Percentiles rank a stretch among this genome's conserved stretches.
Conservation (phyloP, 1,139 yeast species). For the Eremothecium gossypii region DNA sequence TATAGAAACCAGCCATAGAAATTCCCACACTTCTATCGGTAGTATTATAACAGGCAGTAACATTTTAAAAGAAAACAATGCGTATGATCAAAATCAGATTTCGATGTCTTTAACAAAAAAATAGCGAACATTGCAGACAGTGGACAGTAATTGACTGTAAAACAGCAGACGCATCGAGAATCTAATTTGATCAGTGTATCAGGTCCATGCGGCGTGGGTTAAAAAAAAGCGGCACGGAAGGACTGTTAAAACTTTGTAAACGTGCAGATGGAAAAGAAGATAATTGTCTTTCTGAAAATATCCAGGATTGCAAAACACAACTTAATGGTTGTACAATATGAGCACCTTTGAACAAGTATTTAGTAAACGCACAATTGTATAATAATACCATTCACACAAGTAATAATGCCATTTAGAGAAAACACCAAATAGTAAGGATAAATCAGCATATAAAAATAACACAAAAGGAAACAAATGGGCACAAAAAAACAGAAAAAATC, state of each 20-base stretch:
- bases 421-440: slow-evolving; percentile 14
- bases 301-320: slow-evolving; percentile 3
- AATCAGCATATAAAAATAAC: slow-evolving; percentile 6
- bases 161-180: slow-evolving; percentile 9
- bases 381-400: slow-evolving; percentile 11
- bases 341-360: slow-evolving; percentile 5
- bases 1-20: background rate
- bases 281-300: slow-evolving; percentile 2
- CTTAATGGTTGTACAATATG: slow-evolving; percentile 1
- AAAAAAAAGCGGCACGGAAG: slow-evolving; percentile 1
- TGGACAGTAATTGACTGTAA: slow-evolving; percentile 7
- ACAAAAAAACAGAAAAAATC: slow-evolving; percentile 2
- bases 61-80: slow-evolving; percentile 4
- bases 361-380: slow-evolving; percentile 21
- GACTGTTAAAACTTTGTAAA: slow-evolving; percentile 1
- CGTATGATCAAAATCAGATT: slow-evolving; percentile 8
- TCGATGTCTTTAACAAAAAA: slow-evolving; percentile 8
- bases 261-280: background rate
- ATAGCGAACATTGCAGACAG: slow-evolving; percentile 9
- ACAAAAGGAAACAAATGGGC: slow-evolving; percentile 9
- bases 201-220: slow-evolving; percentile 1
- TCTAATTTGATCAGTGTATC: slow-evolving; percentile 7
- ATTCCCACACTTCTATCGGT: background rate
- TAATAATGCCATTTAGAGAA: slow-evolving; percentile 7
- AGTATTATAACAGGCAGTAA: slow-evolving; percentile 2